Percentiles rank a stretch among this genome's conserved stretches.
Conservation (phyloP, 2,329 filamentous ascomycete species). For the Aspergillus puulaauensis region DNA sequence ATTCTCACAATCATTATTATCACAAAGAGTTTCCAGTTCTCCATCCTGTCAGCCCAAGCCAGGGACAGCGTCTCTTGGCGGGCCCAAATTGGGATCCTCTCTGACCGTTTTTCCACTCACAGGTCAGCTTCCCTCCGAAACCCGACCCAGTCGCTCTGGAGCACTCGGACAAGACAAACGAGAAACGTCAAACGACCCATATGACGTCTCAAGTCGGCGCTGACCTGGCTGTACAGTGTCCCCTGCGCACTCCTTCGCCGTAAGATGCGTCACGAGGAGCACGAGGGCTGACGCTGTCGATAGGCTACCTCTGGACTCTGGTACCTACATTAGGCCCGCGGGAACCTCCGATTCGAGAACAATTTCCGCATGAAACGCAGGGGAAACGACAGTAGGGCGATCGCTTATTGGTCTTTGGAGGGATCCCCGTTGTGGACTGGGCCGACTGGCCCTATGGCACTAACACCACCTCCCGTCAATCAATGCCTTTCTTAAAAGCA, state of each 20-base stretch:
- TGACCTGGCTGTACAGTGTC: background rate
- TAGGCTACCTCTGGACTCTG: background rate
- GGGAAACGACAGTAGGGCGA: background rate
- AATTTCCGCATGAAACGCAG: slow-evolving; percentile 10
- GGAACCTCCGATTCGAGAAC: slow-evolving; percentile 2
- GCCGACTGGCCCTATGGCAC: background rate
- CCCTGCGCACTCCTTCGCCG: background rate
- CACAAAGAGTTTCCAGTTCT: background rate
- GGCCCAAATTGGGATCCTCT: slow-evolving; percentile 8
- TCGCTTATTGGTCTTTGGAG: slow-evolving; percentile 7
- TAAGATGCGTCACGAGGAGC: background rate
- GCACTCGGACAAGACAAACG: background rate
- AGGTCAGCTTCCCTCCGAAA: slow-evolving; percentile 2
- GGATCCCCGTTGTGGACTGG: background rate
- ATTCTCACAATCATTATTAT: background rate
- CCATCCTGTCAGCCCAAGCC: background rate
- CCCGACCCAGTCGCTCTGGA: background rate
- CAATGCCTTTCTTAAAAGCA: background rate
- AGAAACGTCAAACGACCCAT: background rate
- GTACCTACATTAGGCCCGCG: slow-evolving; percentile 5
- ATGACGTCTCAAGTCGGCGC: slow-evolving; percentile 2
- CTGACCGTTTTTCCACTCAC: slow-evolving; percentile 3
- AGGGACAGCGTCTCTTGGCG: slow-evolving; percentile 5
- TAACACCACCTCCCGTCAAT: background rate
- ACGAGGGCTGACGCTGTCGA: background rate